Percentiles rank a stretch among this genome's conserved stretches.
phyloP scores from a whole-genome alignment of 176 grass and related monocot genomes.

The Oryza glaberrima region DNA sequence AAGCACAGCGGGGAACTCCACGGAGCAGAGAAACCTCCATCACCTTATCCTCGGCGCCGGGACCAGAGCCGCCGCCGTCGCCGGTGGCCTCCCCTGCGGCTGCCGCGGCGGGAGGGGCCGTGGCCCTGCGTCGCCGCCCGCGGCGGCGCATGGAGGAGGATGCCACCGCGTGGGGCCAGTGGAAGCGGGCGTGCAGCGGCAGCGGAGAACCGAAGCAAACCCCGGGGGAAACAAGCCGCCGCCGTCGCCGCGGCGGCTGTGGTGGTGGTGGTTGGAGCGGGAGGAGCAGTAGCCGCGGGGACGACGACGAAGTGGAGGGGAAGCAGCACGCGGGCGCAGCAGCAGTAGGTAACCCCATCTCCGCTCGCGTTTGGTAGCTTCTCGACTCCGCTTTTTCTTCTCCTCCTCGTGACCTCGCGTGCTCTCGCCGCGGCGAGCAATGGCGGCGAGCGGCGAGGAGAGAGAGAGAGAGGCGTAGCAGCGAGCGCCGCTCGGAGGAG shows the following conservation, averaged over 20 bases:
- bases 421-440: background rate
- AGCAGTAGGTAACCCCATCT: slow-evolving; percentile 35
- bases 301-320: background rate
- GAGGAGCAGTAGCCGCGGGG: background rate
- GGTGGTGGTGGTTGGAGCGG: background rate
- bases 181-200: background rate
- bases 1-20: too few relatives aligned
- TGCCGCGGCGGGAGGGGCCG: background rate
- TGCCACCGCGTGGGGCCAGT: background rate
- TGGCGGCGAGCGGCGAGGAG: background rate
- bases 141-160: slow-evolving; percentile 48
- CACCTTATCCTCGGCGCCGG: slow-evolving; percentile 50
- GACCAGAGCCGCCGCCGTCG: background rate
- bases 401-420: background rate
- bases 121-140: slow-evolving; percentile 10
- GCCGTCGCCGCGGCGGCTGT: background rate
- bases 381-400: too few relatives aligned
- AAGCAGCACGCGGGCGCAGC: slow-evolving; percentile 31
- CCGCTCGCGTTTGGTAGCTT: background rate
- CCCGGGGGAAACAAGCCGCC: background rate
- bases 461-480: background rate
- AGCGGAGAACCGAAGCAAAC: background rate
- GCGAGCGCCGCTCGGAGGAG: background rate
- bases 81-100: slow-evolving; percentile 20
- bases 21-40: background rate